A percentile compares a stretch with the other conserved stretches of the same genome.
These are phyloP conservation scores for Xylariaceae sp. DNA, from an alignment of 2,329 filamentous ascomycete species.

Conservation along the genomic window DNA sequence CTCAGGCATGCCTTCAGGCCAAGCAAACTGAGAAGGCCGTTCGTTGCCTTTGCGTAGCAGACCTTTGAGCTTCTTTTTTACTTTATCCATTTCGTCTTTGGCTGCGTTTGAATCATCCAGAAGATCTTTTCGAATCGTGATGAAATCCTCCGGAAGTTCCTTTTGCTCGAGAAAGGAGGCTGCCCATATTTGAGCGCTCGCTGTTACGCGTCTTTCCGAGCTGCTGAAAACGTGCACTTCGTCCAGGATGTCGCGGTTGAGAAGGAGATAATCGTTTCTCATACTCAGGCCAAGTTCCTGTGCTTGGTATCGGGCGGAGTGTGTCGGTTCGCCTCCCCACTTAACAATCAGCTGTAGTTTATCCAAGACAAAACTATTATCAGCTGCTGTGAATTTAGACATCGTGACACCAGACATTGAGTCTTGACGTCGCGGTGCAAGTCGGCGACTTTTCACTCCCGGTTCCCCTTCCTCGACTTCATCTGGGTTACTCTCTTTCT, in stretches of 20 bases:
- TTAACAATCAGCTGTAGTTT: conserved; percentile 98
- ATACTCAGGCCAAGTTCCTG: conserved; percentile 94
- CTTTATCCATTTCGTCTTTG: conserved; percentile 99
- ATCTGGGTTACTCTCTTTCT: conserved; percentile 8
- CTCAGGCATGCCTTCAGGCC: conserved; percentile 92
- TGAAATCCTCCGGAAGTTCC: conserved; percentile 79
- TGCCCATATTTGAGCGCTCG: conserved; percentile 95
- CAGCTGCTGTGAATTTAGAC: conserved; percentile 88
- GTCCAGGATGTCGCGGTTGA: conserved; percentile 88
- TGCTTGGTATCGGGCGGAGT: conserved; percentile 92
- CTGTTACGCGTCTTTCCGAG: conserved; percentile 89
- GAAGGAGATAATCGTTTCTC: conserved; percentile 86
- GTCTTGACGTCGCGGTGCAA: conserved; percentile 63
- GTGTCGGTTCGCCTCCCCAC: conserved; percentile 97
- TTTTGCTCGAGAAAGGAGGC: conserved; percentile 84
- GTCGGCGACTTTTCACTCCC: conserved; percentile 33
- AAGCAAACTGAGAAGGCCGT: conserved; percentile 93
- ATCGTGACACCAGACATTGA: conserved; percentile 87
- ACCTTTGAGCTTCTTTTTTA: conserved; percentile 98
- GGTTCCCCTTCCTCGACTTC: conserved; percentile 18
- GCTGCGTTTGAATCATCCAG: conserved; percentile 97
- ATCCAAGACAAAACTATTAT: conserved; percentile 89
- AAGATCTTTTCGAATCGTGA: conserved; percentile 88
- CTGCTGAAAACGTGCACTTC: conserved; percentile 95
- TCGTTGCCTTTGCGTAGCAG: conserved; percentile 88